Conservation (phyloP, 2,329 filamentous ascomycete genomes). For the Epichloe festucae region DNA sequence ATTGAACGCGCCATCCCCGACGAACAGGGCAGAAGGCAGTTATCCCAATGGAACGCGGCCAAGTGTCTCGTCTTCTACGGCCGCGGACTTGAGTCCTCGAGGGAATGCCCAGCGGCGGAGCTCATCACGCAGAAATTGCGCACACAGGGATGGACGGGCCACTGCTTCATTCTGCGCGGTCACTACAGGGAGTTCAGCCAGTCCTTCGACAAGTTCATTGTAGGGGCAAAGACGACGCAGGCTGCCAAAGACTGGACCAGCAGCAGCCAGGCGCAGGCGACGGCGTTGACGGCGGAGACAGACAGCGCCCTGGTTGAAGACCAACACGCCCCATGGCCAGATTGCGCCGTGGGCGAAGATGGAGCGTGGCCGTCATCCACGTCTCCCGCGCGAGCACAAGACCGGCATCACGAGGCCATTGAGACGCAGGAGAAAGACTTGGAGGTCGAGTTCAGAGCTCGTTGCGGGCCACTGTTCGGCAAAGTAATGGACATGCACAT, state of each 20-base stretch:
- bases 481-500: constrained; percentile 27
- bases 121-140: constrained; percentile 32
- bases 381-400: constrained; percentile 23
- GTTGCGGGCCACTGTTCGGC: constrained; percentile 31
- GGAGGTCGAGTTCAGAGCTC: constrained; percentile 33
- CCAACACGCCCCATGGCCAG: constrained; percentile 33
- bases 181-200: constrained; percentile 42
- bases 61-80: constrained; percentile 42
- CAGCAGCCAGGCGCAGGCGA: constrained; percentile 6
- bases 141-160: constrained; percentile 34
- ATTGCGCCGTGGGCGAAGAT: constrained; percentile 29
- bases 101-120: constrained; percentile 38
- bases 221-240: constrained; percentile 27
- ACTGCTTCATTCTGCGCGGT: constrained; percentile 41
- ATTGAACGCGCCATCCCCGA: constrained; percentile 37
- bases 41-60: constrained; percentile 32
- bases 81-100: constrained; percentile 32
- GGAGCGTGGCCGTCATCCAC: constrained; percentile 24
- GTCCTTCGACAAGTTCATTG: constrained; percentile 38
- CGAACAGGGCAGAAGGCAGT: constrained; percentile 31
- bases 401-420: constrained; percentile 26
- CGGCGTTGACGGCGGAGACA: constrained; percentile 7
- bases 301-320: constrained; percentile 19
- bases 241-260: constrained; percentile 28
- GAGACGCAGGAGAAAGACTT: constrained; percentile 34